A percentile compares a stretch with the other conserved stretches of the same genome.
Evolutionary conservation across 75 land plant genomes (phyloP).

Genomic region (Cupressus sempervirens): DNA sequence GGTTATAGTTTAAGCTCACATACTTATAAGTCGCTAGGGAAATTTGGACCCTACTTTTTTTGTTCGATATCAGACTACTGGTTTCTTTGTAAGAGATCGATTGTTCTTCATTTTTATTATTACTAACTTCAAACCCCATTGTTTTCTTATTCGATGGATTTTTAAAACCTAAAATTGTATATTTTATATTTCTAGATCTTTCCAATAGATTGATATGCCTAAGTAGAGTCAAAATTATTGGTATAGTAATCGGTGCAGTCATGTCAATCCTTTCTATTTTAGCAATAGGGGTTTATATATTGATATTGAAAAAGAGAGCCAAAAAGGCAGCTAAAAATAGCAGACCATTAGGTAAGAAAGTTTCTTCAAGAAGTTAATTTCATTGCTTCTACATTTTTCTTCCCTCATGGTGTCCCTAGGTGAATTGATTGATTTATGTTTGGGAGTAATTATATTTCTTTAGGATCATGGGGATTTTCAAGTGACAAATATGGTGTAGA

Average conservation of each 20-base stretch:
- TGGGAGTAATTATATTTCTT: too few species aligned
- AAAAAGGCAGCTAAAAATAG: too few species aligned
- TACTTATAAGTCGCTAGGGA: constrained; percentile 23
- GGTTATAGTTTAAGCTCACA: constrained; percentile 33
- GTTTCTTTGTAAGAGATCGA: constrained; percentile 27
- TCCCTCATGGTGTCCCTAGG: too few species aligned
- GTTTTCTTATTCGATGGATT: neutral
- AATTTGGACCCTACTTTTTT: constrained; percentile 37
- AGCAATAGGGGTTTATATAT: constrained; percentile 41
- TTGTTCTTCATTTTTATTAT: neutral
- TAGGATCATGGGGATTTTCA: constrained; percentile 49
- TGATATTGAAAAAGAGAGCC: constrained; percentile 50
- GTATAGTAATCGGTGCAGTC: constrained; percentile 44
- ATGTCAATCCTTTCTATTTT: constrained; percentile 30
- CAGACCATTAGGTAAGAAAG: too few species aligned
- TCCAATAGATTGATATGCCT: constrained; percentile 5
- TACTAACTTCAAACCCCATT: neutral
- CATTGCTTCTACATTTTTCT: too few species aligned
- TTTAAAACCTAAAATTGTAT: neutral
- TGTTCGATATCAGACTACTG: neutral
- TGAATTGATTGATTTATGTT: too few species aligned
- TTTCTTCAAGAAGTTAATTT: too few species aligned
- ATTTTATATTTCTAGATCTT: neutral
- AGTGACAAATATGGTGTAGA: constrained; percentile 25
- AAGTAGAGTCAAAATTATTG: constrained; percentile 36